Conservation (phyloP, 2,329 filamentous ascomycete species). For the Cryoendolithus antarcticus region DNA sequence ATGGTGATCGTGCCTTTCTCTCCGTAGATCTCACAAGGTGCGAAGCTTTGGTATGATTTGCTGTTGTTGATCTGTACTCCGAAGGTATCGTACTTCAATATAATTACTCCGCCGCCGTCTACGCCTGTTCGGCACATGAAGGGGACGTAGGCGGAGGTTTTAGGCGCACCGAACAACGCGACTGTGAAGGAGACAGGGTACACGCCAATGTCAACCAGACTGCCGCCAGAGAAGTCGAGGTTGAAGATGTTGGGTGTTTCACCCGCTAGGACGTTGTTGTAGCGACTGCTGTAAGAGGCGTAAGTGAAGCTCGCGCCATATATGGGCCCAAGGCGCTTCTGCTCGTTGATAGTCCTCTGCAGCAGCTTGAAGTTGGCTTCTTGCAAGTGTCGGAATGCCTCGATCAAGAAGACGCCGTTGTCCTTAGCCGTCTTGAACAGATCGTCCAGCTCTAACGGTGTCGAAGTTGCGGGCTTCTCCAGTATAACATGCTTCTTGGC, state of each 20-base stretch:
- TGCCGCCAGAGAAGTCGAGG: conserved; percentile 34
- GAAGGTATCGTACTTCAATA: conserved; percentile 33
- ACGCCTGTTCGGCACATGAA: conserved; percentile 33
- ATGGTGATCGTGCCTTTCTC: conserved; percentile 34
- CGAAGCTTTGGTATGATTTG: conserved; percentile 33
- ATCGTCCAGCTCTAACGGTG: conserved; percentile 28
- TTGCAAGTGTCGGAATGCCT: conserved; percentile 39
- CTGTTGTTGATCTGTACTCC: conserved; percentile 31
- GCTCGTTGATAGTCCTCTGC: conserved; percentile 22
- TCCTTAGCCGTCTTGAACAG: conserved; percentile 30
- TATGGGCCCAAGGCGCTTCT: conserved; percentile 28
- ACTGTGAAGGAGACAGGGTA: conserved; percentile 37
- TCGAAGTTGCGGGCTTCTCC: conserved; percentile 37
- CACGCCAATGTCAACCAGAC: conserved; percentile 36
- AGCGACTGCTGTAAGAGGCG: conserved; percentile 33
- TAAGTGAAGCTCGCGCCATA: conserved; percentile 34
- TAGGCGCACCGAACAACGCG: conserved; percentile 35
- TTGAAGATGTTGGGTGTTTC: conserved; percentile 38
- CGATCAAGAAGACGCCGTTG: conserved; percentile 32
- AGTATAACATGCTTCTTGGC: conserved; percentile 37
- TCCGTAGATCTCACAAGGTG: conserved; percentile 36
- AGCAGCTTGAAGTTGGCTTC: conserved; percentile 37
- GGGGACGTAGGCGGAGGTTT: conserved; percentile 29
- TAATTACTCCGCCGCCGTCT: conserved; percentile 33
- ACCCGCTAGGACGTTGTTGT: conserved; percentile 34